Percentiles rank a stretch among this genome's conserved stretches.
Conservation (phyloP, 768 basidiomycete genomes). For the Wakefieldia striispora region DNA sequence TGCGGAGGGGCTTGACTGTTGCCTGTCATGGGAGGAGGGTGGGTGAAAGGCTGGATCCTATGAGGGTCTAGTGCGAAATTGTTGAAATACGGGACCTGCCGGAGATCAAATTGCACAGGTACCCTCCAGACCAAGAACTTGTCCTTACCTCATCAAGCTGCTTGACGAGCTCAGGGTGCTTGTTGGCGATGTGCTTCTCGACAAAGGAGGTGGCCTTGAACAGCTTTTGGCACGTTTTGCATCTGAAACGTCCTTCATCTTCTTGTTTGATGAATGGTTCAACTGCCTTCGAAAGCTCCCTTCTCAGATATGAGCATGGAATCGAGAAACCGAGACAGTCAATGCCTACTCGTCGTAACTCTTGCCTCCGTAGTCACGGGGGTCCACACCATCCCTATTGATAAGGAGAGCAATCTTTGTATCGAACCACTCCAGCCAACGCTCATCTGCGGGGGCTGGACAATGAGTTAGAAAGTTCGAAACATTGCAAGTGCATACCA, state of each 20-base stretch:
- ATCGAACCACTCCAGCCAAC: constrained; percentile 90
- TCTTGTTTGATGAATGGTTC: constrained; percentile 89
- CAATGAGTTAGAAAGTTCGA: constrained; percentile 10
- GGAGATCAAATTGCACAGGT: constrained; percentile 16
- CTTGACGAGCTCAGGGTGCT: constrained; percentile 85
- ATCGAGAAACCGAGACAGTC: constrained; percentile 7
- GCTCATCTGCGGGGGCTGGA: constrained; percentile 56
- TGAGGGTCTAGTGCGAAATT: constrained; percentile 96
- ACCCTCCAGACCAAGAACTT: constrained; percentile 5
- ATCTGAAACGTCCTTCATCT: constrained; percentile 95
- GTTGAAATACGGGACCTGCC: constrained; percentile 86
- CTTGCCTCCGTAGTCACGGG: constrained; percentile 86
- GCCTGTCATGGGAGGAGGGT: constrained; percentile 68
- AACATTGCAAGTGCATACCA: constrained; percentile 42
- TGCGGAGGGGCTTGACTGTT: constrained; percentile 78
- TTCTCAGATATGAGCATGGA: constrained; percentile 33
- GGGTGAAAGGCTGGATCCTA: constrained; percentile 81
- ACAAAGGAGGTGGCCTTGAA: constrained; percentile 98
- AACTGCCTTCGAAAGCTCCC: constrained; percentile 77
- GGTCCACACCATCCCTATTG: constrained; percentile 76
- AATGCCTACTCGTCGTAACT: constrained; percentile 79
- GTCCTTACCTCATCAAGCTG: constrained; percentile 76
- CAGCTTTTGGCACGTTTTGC: constrained; percentile 94
- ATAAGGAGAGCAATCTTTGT: constrained; percentile 80
- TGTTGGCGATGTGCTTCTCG: constrained; percentile 95